Evolutionary conservation across 2,329 filamentous ascomycete species (phyloP).

Genomic region (Ceratocystiopsis minuta): DNA sequence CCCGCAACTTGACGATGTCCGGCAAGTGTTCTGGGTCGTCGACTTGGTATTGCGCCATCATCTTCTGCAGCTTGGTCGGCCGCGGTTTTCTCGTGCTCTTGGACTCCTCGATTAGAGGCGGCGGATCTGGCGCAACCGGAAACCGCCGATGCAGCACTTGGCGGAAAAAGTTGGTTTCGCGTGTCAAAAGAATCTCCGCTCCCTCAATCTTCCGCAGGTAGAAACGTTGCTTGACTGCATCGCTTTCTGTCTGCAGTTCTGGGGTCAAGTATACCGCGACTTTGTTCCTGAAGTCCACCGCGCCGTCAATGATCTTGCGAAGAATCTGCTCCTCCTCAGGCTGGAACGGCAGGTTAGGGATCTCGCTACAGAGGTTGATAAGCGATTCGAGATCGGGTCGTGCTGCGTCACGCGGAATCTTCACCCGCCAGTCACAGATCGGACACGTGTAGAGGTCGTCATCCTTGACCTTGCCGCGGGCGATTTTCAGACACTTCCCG

Average conservation of each 20-base stretch:
- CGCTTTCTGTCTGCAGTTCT: slow-evolving; percentile 57
- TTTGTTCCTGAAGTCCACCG: slow-evolving; percentile 67
- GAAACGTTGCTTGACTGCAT: slow-evolving; percentile 76
- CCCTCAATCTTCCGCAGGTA: slow-evolving; percentile 95
- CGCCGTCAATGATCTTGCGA: slow-evolving; percentile 70
- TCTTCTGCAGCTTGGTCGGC: slow-evolving; percentile 90
- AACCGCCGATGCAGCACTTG: slow-evolving; percentile 92
- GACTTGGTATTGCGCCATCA: slow-evolving; percentile 75
- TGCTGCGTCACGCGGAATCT: slow-evolving; percentile 89
- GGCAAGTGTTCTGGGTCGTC: slow-evolving; percentile 83
- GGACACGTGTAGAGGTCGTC: slow-evolving; percentile 97
- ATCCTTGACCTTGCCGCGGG: slow-evolving; percentile 91
- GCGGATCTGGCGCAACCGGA: slow-evolving; percentile 70
- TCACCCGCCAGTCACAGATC: slow-evolving; percentile 92
- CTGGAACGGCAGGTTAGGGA: slow-evolving; percentile 69
- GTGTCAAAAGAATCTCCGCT: slow-evolving; percentile 76
- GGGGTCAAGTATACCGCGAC: slow-evolving; percentile 68
- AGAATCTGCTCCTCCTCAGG: slow-evolving; percentile 85
- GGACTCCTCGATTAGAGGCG: slow-evolving; percentile 71
- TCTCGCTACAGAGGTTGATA: slow-evolving; percentile 66
- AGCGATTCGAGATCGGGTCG: slow-evolving; percentile 89
- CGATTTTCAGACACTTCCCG: slow-evolving; percentile 94
- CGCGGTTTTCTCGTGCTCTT: slow-evolving; percentile 87
- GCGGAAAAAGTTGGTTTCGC: slow-evolving; percentile 94
- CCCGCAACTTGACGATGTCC: slow-evolving; percentile 62